Percentiles rank a stretch among this genome's conserved stretches.
These are phyloP conservation scores for Neurospora sp. DNA, from an alignment of 495 filamentous ascomycete genomes.

Conservation along the genomic window DNA sequence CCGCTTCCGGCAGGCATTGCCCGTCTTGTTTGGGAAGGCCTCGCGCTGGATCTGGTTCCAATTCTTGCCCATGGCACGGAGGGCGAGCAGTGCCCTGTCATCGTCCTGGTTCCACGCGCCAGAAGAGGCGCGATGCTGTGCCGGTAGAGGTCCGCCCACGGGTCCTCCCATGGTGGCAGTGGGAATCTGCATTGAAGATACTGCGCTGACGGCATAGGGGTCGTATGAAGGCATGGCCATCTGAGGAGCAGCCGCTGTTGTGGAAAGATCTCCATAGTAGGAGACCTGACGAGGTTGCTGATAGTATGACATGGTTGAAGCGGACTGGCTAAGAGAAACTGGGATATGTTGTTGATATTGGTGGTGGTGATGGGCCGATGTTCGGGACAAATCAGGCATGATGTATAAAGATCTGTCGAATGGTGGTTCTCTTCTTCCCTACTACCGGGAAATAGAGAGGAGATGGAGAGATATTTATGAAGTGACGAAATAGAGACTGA, in stretches of 20 bases:
- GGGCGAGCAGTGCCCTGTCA: constrained; percentile 50
- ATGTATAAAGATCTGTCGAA: constrained; percentile 3
- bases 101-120: constrained; percentile 55
- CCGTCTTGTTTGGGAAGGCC: constrained; percentile 61
- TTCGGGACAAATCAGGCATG: constrained; percentile 24
- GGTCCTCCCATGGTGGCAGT: constrained; percentile 22
- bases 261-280: constrained; percentile 21
- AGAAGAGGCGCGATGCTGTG: constrained; percentile 40
- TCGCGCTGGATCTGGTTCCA: constrained; percentile 61
- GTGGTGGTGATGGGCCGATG: constrained; percentile 24
- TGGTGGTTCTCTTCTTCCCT: constrained; percentile 1
- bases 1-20: constrained; percentile 70
- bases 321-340: constrained; percentile 8
- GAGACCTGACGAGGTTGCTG: constrained; percentile 15
- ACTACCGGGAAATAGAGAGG: neutral
- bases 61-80: constrained; percentile 55
- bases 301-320: constrained; percentile 22
- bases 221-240: constrained; percentile 26
- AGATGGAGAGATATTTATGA: neutral
- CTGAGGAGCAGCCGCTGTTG: constrained; percentile 9
- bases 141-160: constrained; percentile 19
- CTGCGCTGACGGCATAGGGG: constrained; percentile 25
- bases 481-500: neutral
- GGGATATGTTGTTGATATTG: constrained; percentile 14
- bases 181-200: constrained; percentile 25